Conservation (phyloP, 176 grass and related monocot genomes). For the Lolium rigidum region DNA sequence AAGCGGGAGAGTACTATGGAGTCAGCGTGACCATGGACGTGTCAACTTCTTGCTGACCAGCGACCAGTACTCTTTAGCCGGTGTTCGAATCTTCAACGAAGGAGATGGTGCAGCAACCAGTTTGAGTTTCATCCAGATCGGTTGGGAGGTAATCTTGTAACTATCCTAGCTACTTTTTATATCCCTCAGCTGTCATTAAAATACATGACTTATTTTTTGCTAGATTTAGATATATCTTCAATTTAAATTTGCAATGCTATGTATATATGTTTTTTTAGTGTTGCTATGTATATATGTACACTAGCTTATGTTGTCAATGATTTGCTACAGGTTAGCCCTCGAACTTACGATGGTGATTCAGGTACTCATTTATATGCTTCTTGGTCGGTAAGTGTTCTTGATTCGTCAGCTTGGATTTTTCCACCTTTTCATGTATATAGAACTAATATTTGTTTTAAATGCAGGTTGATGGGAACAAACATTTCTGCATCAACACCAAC, state of each 20-base stretch:
- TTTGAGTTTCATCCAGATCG: neutral
- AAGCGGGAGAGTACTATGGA: neutral
- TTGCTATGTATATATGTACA: neutral
- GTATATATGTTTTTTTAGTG: no score
- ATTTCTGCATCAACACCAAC: neutral
- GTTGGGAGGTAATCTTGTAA: neutral
- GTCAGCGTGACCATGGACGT: neutral
- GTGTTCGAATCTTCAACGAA: neutral
- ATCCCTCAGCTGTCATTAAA: no score
- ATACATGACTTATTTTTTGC: no score
- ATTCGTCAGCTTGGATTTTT: neutral
- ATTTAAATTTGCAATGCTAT: no score
- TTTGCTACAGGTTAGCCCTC: neutral
- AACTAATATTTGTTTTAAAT: no score
- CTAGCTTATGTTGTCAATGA: neutral
- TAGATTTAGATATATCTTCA: no score
- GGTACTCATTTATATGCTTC: neutral
- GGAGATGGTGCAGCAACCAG: neutral
- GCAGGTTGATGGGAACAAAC: no score
- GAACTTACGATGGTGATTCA: neutral
- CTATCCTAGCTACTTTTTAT: no score
- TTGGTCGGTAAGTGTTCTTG: neutral
- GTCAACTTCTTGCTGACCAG: neutral
- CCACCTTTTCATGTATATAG: neutral
- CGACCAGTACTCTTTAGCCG: no score